Conservation (phyloP, 805 yeast species). For the Saccharomycopsis oosterbeekiorum region DNA sequence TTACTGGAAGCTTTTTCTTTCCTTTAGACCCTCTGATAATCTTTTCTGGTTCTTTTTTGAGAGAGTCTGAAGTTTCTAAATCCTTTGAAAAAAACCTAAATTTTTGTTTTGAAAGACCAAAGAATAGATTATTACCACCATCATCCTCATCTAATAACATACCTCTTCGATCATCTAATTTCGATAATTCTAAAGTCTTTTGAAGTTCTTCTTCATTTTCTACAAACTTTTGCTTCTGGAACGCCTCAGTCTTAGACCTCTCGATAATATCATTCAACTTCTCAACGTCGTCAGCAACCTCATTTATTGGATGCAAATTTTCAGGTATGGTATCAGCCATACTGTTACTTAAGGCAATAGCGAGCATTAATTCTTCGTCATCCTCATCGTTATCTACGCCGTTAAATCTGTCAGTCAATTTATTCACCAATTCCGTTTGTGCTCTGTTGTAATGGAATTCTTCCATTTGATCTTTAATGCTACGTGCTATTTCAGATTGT, state of each 20-base stretch:
- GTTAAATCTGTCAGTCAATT: constrained; percentile 9
- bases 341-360: constrained; percentile 17
- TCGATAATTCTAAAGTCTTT: constrained; percentile 12
- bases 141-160: not conserved
- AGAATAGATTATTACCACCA: not conserved
- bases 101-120: not conserved
- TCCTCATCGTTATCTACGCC: constrained; percentile 11
- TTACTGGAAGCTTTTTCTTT: not conserved
- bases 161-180: not conserved
- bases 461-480: constrained; percentile 7
- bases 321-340: not conserved
- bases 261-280: constrained; percentile 6
- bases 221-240: not conserved
- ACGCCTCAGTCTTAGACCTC: constrained; percentile 5
- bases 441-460: constrained; percentile 6
- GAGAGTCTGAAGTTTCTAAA: not conserved
- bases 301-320: not conserved
- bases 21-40: not conserved
- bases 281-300: not conserved
- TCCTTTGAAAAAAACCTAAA: not conserved
- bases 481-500: not conserved
- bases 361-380: constrained; percentile 15
- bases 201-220: constrained; percentile 8
- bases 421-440: not conserved
- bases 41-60: not conserved